Evolutionary conservation across 306 rosid species (phyloP).

Genomic region (Cicer bijugum): DNA sequence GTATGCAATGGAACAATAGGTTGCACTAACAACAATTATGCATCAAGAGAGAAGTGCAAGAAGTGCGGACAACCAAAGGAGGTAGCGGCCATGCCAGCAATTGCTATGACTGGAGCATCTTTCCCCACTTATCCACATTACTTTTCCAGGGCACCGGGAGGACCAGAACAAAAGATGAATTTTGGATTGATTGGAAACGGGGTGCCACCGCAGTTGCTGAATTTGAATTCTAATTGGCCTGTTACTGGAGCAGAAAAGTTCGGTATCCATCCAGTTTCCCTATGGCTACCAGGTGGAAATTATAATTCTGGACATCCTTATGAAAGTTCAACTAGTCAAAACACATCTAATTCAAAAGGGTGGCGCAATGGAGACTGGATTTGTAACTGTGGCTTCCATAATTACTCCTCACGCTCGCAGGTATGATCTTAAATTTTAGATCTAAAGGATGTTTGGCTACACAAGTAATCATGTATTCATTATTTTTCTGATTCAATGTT

Average conservation of each 20-base stretch:
- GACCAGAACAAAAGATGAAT: slow-evolving; percentile 65
- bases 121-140: slow-evolving; percentile 72
- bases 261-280: slow-evolving; percentile 62
- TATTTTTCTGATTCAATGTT: slow-evolving; percentile 49
- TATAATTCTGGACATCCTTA: slow-evolving; percentile 58
- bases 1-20: slow-evolving; percentile 90
- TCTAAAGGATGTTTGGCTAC: slow-evolving; percentile 28
- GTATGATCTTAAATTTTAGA: slow-evolving; percentile 49
- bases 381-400: slow-evolving; percentile 92
- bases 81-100: slow-evolving; percentile 90
- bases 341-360: slow-evolving; percentile 62
- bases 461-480: slow-evolving; percentile 13
- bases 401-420: slow-evolving; percentile 89
- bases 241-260: slow-evolving; percentile 63
- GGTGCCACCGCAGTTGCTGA: slow-evolving; percentile 55
- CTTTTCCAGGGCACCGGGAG: slow-evolving; percentile 75
- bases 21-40: slow-evolving; percentile 99
- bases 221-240: slow-evolving; percentile 68
- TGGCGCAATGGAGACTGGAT: slow-evolving; percentile 98
- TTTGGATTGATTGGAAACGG: slow-evolving; percentile 70
- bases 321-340: slow-evolving; percentile 56
- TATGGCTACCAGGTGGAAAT: slow-evolving; percentile 65
- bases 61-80: slow-evolving; percentile 96
- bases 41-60: slow-evolving; percentile 99
- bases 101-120: slow-evolving; percentile 82